Evolutionary conservation across 73 alveolate species (phyloP), one percentile per base, ranked within the genome.

Genomic region (Tetrahymena borealis): DNA sequence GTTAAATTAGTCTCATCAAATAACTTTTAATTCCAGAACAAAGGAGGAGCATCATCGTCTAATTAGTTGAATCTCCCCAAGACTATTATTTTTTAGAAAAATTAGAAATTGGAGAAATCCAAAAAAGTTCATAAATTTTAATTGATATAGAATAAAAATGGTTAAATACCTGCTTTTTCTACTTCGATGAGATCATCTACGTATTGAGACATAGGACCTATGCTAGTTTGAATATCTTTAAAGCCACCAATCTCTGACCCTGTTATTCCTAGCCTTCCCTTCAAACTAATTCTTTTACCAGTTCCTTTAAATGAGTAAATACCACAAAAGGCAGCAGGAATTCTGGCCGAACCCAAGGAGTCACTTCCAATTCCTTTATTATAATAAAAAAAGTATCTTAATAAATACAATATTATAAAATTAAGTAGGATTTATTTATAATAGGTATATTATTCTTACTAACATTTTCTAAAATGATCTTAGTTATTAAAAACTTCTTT

Each of bases 271-370:
- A 79, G 79, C n/a, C 95, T 92, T 93, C 95, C 85, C 28, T 60
- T 93, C 92, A 93, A 79, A 31, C 78, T 79, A 7, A 93, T 40
- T 91, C 99, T 39, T 78, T 90, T 39, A 10, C 94, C 91, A 16
- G 97, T 97, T 39, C 98, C 97, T 38, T 96, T 96, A 91, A 95
- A 94, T 3, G 98, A 98, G 91, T 96, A 96, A 36, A 97, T 91
- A 10, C 99, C 99, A 93, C 97, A 94, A 91, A 94, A 97, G 38
- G 79, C 60, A 20, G 97, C 96, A 3, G 99, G 99, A 11, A 95
- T 78, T 91, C 99, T 95, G 10, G 97, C 96, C 77, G 96, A 79
- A 1, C 99, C 99, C 12, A 97, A 97, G 90, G 95, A 94, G 79
- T 97, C 99, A 42, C 96, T 93, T 32, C 98, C 99, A 15, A 97